Conservation (phyloP, 2,329 filamentous ascomycete genomes). For the Pseudogymnoascus verrucosus region DNA sequence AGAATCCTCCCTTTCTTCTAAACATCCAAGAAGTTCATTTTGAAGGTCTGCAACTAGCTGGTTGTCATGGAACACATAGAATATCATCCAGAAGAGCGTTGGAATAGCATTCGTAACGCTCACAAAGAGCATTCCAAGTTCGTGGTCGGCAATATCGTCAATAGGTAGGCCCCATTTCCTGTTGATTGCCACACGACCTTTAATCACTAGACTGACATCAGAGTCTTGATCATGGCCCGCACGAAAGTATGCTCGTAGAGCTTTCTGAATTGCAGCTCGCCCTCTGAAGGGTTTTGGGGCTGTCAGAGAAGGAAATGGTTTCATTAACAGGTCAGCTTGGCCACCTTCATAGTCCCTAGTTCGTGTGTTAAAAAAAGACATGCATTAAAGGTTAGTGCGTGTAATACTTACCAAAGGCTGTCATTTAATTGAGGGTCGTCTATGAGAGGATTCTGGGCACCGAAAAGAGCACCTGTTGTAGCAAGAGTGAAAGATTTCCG, state of each 20-base stretch:
- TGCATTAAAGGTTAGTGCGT: neutral
- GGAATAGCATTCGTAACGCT: constrained; percentile 31
- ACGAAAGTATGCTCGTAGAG: constrained; percentile 28
- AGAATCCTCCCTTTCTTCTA: neutral
- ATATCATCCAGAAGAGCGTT: constrained; percentile 32
- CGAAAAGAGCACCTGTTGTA: constrained; percentile 34
- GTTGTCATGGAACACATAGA: constrained; percentile 25
- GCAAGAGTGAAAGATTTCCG: constrained; percentile 32
- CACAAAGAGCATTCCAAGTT: constrained; percentile 26
- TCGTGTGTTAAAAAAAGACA: constrained; percentile 7
- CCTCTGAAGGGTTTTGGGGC: constrained; percentile 26
- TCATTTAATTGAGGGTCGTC: constrained; percentile 29
- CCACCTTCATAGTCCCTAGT: constrained; percentile 26
- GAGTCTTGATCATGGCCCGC: constrained; percentile 22
- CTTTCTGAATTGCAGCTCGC: constrained; percentile 32
- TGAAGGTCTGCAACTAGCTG: constrained; percentile 23
- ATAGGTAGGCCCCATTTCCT: constrained; percentile 26
- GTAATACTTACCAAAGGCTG: constrained; percentile 30
- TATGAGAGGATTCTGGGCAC: constrained; percentile 36
- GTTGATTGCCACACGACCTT: constrained; percentile 24
- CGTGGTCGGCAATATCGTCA: constrained; percentile 25
- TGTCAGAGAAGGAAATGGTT: constrained; percentile 26
- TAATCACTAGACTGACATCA: constrained; percentile 24
- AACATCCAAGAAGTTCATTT: constrained; percentile 23
- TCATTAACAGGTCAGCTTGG: constrained; percentile 25